Evolutionary conservation across 139 green algal genomes (phyloP).

Genomic region (Chlorella sp.): DNA sequence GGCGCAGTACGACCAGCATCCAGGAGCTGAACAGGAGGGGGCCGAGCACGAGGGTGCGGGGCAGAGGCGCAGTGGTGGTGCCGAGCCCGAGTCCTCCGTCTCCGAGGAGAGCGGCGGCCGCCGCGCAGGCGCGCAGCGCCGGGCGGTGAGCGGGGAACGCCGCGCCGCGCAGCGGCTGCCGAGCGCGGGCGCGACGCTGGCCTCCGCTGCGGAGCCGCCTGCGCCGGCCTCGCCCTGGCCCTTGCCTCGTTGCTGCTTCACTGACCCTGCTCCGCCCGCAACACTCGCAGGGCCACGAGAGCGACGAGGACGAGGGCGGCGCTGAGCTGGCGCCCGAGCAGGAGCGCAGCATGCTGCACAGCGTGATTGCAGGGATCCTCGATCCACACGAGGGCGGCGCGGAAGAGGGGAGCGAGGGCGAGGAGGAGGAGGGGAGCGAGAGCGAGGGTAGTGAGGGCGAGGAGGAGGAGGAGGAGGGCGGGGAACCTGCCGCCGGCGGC

Average conservation of each 20-base stretch:
- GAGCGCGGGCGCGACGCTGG: too few species aligned
- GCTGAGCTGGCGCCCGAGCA: slow-evolving; percentile 30
- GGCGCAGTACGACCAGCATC: slow-evolving; percentile 54
- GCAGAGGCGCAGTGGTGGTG: too few species aligned
- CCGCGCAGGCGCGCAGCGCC: too few species aligned
- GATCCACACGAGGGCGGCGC: slow-evolving; percentile 10
- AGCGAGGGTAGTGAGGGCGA: slow-evolving; percentile 17
- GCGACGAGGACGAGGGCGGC: background rate
- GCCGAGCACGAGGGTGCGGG: too few species aligned
- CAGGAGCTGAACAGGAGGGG: background rate
- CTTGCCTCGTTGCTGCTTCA: background rate
- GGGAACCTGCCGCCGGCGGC: background rate
- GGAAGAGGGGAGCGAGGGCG: slow-evolving; percentile 19
- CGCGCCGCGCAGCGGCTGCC: too few species aligned
- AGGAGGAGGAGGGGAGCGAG: background rate
- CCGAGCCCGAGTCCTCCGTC: too few species aligned
- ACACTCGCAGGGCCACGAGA: slow-evolving; percentile 28
- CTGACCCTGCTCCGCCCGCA: too few species aligned
- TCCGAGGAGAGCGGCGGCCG: too few species aligned
- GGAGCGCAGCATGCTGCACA: slow-evolving; percentile 32
- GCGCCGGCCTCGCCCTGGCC: too few species aligned
- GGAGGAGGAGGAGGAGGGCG: background rate
- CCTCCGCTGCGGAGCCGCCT: too few species aligned
- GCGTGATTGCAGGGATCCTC: slow-evolving; percentile 33
- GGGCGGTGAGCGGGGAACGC: too few species aligned